Percentiles rank a stretch among this genome's conserved stretches.
phyloP scores from a whole-genome alignment of 306 rosid species.

The Abrus precatorius region DNA sequence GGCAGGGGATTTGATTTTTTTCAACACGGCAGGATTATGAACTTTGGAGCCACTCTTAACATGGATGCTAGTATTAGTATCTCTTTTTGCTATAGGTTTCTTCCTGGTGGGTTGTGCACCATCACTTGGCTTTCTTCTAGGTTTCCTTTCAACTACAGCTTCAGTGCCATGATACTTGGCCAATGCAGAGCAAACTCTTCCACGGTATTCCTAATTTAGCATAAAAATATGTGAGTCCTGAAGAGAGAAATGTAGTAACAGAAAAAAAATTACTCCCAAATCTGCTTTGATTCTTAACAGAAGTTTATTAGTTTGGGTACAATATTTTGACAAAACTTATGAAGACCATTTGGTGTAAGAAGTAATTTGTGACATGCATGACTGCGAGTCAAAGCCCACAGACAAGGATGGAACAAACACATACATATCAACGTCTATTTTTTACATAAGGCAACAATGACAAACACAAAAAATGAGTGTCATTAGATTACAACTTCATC shows the following conservation, averaged over 20 bases:
- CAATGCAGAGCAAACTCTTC: conserved; percentile 76
- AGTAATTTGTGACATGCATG: conserved; percentile 1
- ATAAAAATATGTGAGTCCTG: conserved; percentile 34
- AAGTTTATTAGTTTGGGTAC: conserved; percentile 3
- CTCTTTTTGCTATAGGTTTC: conserved; percentile 59
- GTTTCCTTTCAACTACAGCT: conserved; percentile 67
- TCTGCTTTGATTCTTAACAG: conserved; percentile 11
- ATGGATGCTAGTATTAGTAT: conserved; percentile 39
- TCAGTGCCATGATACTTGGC: conserved; percentile 70
- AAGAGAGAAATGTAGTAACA: conserved; percentile 22
- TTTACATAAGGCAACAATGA: conserved; percentile 1
- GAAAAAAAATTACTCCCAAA: background rate
- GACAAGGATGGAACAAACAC: conserved; percentile 2
- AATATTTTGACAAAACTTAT: background rate
- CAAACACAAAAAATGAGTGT: background rate
- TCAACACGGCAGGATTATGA: conserved; percentile 43
- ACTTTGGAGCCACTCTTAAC: conserved; percentile 47
- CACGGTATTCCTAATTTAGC: conserved; percentile 75
- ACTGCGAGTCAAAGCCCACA: conserved; percentile 21
- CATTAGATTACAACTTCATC: conserved; percentile 14
- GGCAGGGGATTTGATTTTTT: conserved; percentile 67
- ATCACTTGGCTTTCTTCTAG: conserved; percentile 66
- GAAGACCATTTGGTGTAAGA: background rate
- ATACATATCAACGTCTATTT: conserved; percentile 17
- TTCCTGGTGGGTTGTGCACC: conserved; percentile 50